Base-by-base conservation (phyloP, 345 rosid species). In the Litchi chinensis region DNA sequence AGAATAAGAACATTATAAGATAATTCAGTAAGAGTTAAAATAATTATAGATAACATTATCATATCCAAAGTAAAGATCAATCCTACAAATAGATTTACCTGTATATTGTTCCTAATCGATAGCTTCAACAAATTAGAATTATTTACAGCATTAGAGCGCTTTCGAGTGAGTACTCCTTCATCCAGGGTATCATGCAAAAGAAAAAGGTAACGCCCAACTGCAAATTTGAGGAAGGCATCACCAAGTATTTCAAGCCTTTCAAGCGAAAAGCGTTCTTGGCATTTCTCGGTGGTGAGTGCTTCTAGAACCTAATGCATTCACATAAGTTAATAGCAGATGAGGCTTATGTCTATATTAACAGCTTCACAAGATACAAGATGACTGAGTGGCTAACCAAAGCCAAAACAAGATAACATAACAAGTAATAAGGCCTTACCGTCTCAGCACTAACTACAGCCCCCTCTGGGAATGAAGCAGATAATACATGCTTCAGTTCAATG, bases 261-360 rank as follows among this genome's bases (percentile, higher is more conserved):
- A 81, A 95, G 94, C 68, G 98, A 95, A 83, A 95, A 84, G 46
- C 96, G 93, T 86, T 95, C 99, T 80, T 91, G 98, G 82, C 99
- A 95, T 79, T 85, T 95, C 88, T 95, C 99, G 56, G 99, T 92
- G 24, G 99, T 92, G 75, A 95, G 97, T 21, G 98, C 98, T 86
- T 93, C 93, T 18, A 95, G 86, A 80, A 95, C 84, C 99, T 95
- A 78, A 59, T 37, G 68, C 83, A 71, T 66, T 54, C 79, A 74
- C 68, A 70, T 73, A n/a, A 32, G 81, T 87, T 82, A 81, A 75
- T 32, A n/a, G 40, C 39, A 78, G 60, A 73, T 71, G 16, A 64
- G 22, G 71, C 72, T 72, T 75, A 46, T 10, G 65, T 52, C 70
- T 40, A 59, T 71, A 18, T 12, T 57, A 43, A 70, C 10, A 43